Percentiles rank a stretch among this genome's conserved stretches.
phyloP scores from a whole-genome alignment of 768 basidiomycete genomes.

The Chalciporus sphaerocephalus region DNA sequence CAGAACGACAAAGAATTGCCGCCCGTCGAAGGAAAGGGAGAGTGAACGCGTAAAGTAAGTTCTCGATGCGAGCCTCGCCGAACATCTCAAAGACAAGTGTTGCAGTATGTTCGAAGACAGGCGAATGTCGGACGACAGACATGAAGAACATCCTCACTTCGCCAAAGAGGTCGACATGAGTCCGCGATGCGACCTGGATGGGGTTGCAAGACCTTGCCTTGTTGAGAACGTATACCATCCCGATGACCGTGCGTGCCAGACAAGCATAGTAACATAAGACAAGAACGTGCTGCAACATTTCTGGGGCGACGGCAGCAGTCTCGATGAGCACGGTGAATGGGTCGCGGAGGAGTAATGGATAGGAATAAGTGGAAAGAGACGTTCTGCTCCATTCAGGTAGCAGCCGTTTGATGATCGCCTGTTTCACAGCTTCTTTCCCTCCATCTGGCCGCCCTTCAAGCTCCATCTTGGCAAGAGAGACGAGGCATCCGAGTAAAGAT shows the following conservation, averaged over 20 bases:
- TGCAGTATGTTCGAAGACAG: conserved; percentile 80
- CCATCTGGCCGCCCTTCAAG: conserved; percentile 71
- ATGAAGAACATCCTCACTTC: conserved; percentile 87
- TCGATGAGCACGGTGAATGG: conserved; percentile 89
- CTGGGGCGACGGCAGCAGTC: conserved; percentile 83
- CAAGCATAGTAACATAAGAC: conserved; percentile 87
- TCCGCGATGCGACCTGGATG: conserved; percentile 40
- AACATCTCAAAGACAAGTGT: conserved; percentile 75
- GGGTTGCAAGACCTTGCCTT: conserved; percentile 58
- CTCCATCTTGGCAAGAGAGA: conserved; percentile 59
- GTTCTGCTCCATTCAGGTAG: conserved; percentile 90
- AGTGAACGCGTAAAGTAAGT: conserved; percentile 81
- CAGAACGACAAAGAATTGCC: conserved; percentile 76
- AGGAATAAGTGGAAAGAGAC: conserved; percentile 76
- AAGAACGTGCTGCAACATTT: conserved; percentile 85
- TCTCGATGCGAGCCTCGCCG: conserved; percentile 81
- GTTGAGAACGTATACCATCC: conserved; percentile 77
- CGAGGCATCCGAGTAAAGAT: conserved; percentile 67
- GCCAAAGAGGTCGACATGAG: conserved; percentile 73
- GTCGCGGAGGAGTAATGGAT: conserved; percentile 83
- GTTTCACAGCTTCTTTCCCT: conserved; percentile 71
- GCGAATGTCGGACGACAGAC: conserved; percentile 86
- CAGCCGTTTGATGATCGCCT: conserved; percentile 84
- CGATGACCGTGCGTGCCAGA: conserved; percentile 80
- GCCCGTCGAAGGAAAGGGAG: conserved; percentile 89